Evolutionary conservation across 305 asterid genomes (phyloP), one percentile per base, ranked within the genome.

Genomic region (Plantago coronopus): DNA sequence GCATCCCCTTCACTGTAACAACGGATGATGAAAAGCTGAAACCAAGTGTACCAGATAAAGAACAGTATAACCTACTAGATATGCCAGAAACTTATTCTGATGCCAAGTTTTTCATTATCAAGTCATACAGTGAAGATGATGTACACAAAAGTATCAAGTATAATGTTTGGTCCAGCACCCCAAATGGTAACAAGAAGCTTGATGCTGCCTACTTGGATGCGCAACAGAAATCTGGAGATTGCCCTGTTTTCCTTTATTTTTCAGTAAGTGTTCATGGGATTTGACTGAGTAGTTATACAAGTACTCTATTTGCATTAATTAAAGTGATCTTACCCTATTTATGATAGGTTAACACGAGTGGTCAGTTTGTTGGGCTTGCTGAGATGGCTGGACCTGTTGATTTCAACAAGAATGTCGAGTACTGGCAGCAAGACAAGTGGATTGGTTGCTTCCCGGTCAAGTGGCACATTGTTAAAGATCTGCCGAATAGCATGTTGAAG

Each of bases 91-190:
- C 65, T 16, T 81, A 76, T 23, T 74, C 68, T 19, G 22, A 65
- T 54, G 88, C 88, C 6, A 79, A 76, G 63, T 78, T 81, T 54
- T 79, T 58, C 44, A 74, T 81, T 14, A 81, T 81, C 66, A 81
- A 81, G 72, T 81, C 88, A 13, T 81, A 71, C 77, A 81, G 84
- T 50, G 88, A 81, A 66, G 88, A 81, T 57, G 82, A 81, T 59
- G 54, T 81, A 65, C 88, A 81, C 69, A 81, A 76, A 63, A 74
- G 84, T 68, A 67, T 81, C 54, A 81, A 81, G 55, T 81, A 78
- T 60, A 77, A 70, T 65, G 85, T 81, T 34, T 81, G 88, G 88
- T 81, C 88, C 18, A 81, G 88, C 64, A 81, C 88, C 17, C 85
- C 78, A 11, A 81, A 72, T 25, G 85, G 88, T 14, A 81, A 81